Conservation (phyloP, 306 rosid genomes). For the Coriaria nepalensis region DNA sequence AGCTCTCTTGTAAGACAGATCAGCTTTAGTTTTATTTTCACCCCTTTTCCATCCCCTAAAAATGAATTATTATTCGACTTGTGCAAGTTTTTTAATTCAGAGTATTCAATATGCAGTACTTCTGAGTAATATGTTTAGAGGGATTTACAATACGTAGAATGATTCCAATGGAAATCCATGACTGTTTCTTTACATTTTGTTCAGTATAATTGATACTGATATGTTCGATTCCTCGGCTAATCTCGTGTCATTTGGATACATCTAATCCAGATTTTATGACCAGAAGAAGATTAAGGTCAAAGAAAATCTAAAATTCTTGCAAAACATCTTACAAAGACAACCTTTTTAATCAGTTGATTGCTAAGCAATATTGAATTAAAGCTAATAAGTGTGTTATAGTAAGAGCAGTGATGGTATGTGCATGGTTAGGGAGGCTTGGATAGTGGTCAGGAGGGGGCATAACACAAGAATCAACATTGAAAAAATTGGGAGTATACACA, state of each 20-base stretch:
- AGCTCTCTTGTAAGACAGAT: too few relatives aligned
- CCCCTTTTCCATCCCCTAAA: too few relatives aligned
- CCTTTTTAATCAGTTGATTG: not conserved
- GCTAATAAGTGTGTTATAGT: not conserved
- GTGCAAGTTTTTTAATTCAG: not conserved
- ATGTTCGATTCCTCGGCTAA: too few relatives aligned
- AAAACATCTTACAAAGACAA: too few relatives aligned
- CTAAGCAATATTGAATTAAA: not conserved
- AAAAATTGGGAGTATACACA: constrained; percentile 61
- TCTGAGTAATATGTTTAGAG: constrained; percentile 8
- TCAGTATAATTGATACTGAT: not conserved
- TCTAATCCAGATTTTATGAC: too few relatives aligned
- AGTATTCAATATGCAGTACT: constrained; percentile 1
- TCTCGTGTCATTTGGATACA: too few relatives aligned
- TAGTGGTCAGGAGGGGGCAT: constrained; percentile 65
- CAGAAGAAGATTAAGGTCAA: too few relatives aligned
- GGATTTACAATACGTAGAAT: constrained; percentile 12
- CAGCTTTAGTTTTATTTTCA: too few relatives aligned
- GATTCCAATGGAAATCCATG: constrained; percentile 23
- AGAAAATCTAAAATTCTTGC: too few relatives aligned
- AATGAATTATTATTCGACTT: too few relatives aligned
- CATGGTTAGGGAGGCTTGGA: constrained; percentile 48
- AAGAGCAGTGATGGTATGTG: constrained; percentile 8
- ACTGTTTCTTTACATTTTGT: constrained; percentile 5
- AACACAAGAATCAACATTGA: constrained; percentile 71